phyloP scores from a whole-genome alignment of 352 stramenopile genomes.

The Globisporangium cystogenes region DNA sequence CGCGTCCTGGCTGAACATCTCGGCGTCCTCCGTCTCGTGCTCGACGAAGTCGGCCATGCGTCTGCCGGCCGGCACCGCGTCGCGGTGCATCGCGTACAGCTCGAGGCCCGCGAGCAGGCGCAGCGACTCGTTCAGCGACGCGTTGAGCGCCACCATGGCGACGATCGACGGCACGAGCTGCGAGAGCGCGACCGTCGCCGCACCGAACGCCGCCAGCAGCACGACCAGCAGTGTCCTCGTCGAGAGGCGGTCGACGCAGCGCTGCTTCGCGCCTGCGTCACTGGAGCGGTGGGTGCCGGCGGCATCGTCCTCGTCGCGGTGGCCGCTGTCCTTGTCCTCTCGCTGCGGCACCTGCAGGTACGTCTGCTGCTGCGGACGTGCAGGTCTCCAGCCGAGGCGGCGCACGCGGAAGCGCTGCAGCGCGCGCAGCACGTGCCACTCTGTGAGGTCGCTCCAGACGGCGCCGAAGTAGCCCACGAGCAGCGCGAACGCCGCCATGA shows the following conservation, averaged over 20 bases:
- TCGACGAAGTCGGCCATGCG: conserved; percentile 42
- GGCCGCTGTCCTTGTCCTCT: background rate
- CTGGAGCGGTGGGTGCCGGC: too few species aligned
- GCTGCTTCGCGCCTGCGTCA: conserved; percentile 7
- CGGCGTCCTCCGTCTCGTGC: conserved; percentile 30
- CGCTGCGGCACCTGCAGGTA: background rate
- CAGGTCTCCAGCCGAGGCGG: background rate
- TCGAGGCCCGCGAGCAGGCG: conserved; percentile 25
- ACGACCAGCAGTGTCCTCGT: conserved; percentile 8
- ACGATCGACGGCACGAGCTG: conserved; percentile 39
- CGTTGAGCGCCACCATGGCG: conserved; percentile 49
- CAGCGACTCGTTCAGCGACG: conserved; percentile 41
- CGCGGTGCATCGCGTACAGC: conserved; percentile 13
- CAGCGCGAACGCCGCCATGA: conserved; percentile 24
- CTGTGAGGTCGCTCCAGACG: conserved; percentile 44
- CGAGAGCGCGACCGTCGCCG: conserved; percentile 20
- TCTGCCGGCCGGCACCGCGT: conserved; percentile 8
- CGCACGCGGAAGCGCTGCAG: conserved; percentile 14
- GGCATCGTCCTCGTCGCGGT: background rate
- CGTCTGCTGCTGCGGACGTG: background rate
- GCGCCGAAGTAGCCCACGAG: conserved; percentile 33
- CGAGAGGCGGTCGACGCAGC: conserved; percentile 15
- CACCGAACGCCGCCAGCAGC: conserved; percentile 16
- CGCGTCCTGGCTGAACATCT: conserved; percentile 31
- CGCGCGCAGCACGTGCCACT: conserved; percentile 42